Base-by-base conservation (phyloP, 805 yeast genomes). In the Cyberlindnera japonica region DNA sequence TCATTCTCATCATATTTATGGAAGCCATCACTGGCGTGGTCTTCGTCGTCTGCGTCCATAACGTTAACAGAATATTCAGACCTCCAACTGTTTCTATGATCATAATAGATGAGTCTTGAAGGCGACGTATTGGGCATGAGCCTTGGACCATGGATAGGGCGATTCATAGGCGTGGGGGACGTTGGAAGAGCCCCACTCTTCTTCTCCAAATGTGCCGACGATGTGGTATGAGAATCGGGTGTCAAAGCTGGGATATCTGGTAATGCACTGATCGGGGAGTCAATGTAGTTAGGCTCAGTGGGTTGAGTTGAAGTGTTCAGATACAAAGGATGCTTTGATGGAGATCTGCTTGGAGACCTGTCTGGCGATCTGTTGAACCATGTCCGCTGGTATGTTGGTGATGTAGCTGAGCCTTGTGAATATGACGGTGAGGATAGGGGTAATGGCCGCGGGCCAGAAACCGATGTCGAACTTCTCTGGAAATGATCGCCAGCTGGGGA, bases 71-170 rank as follows among this genome's bases (percentile, higher is more conserved):
- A 52, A 19, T 49, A 54, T n/a, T 50, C 56, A 3, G 59, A 56
- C 24, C 40, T 46, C 58, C 58, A 56, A 39, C 61, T 56, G 6
- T 49, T 53, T 47, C 61, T 46, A 25, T 53, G 47, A 23, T 55
- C 56, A 37, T 56, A 53, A 20, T 55, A 56, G 2, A 51, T 44
- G 14, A 37, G 39, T 34, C 45, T 56, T 15, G 44, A 44, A 2
- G 60, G 60, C 3, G 60, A 56, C 4, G 54, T 40, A 4, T 57
- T 46, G 4, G 54, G 47, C 40, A 33, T 44, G 13, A 42, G 22
- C 22, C 60, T 46, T 32, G 60, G 60, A 1, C 60, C 60, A 29
- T 48, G 37, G 3, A 55, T 23, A 2, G 47, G 33, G 16, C 44
- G 37, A 21, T 44, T 43, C 21, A 44, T 33, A 13, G 51, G 54